Conservation (phyloP, 805 yeast species). For the Limtongia smithiae region DNA sequence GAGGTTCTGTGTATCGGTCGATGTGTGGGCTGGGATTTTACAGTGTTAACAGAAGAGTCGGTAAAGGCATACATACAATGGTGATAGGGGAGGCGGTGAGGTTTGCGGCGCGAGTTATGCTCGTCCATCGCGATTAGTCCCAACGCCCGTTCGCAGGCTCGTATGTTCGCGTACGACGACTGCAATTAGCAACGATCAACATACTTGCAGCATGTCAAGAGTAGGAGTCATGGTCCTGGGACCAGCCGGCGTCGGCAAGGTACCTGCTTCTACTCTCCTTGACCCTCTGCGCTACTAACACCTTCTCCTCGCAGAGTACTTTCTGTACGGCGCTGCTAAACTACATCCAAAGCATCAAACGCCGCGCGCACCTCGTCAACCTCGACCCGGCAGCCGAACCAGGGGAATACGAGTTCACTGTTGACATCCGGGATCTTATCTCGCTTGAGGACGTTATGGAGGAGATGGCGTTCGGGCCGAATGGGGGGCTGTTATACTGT, state of each 20-base stretch:
- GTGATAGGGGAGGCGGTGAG: too few species aligned
- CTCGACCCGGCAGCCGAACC: constrained; percentile 98
- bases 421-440: constrained; percentile 86
- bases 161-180: too few species aligned
- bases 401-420: constrained; percentile 81
- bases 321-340: constrained; percentile 85
- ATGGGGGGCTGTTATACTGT: constrained; percentile 90
- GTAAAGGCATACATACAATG: too few species aligned
- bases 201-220: constrained; percentile 90
- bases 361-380: constrained; percentile 91
- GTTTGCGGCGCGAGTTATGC: too few species aligned
- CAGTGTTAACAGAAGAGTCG: too few species aligned
- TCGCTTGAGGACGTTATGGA: constrained; percentile 94
- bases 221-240: constrained; percentile 93
- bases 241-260: constrained; percentile 96
- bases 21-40: too few species aligned
- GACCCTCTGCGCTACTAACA: not conserved
- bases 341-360: constrained; percentile 84
- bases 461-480: constrained; percentile 88
- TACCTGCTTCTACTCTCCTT: constrained; percentile 6
- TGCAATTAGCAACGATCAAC: too few species aligned
- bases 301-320: constrained; percentile 50
- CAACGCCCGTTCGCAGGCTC: too few species aligned
- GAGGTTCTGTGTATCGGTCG: too few species aligned
- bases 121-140: too few species aligned